Evolutionary conservation across 306 rosid species (phyloP).

Genomic region (Alnus rubra): DNA sequence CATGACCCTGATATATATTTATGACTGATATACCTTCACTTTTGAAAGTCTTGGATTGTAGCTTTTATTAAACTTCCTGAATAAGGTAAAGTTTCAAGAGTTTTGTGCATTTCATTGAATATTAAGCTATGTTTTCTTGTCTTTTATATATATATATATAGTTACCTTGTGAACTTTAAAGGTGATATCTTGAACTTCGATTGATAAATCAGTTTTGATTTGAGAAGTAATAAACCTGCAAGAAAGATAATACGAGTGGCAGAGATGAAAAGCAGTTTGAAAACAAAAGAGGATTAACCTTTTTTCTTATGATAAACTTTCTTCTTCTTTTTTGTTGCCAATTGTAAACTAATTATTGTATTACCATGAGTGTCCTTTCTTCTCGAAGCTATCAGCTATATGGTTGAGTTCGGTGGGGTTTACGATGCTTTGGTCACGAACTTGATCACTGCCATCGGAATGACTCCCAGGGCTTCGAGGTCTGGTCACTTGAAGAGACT

Average conservation of each 20-base stretch:
- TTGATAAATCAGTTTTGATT: constrained; percentile 72
- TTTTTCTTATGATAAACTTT: not conserved
- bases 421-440: constrained; percentile 57
- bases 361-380: constrained; percentile 64
- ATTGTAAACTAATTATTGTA: constrained; percentile 1
- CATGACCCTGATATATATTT: not conserved
- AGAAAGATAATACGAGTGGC: not conserved
- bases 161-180: constrained; percentile 89
- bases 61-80: not conserved
- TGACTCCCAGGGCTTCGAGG: constrained; percentile 36
- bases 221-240: constrained; percentile 84
- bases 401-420: constrained; percentile 57
- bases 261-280: constrained; percentile 14
- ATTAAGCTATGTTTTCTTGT: constrained; percentile 17
- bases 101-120: constrained; percentile 16
- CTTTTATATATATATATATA: not conserved
- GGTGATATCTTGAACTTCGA: constrained; percentile 67
- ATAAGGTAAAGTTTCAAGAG: constrained; percentile 5
- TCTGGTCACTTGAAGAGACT: constrained; percentile 42
- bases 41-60: not conserved
- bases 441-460: constrained; percentile 40
- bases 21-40: not conserved
- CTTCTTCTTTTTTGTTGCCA: not conserved
- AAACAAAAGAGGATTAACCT: not conserved
- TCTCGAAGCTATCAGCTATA: constrained; percentile 50